Conservation (phyloP, 768 basidiomycete genomes). For the Russula virescens region DNA sequence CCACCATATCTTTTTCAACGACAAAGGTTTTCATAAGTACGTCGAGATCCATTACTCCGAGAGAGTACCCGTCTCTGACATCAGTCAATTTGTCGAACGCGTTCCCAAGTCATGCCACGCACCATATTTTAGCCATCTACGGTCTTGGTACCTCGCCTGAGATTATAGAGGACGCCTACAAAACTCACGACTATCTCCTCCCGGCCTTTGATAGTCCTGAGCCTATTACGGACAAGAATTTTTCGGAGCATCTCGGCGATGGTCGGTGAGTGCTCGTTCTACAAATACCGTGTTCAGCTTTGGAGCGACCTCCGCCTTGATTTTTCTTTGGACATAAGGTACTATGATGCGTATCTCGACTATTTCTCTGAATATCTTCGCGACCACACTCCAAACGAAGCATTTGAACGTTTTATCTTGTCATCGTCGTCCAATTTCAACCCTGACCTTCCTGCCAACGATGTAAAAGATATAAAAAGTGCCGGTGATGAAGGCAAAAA, state of each 20-base stretch:
- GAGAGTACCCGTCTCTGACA: background rate
- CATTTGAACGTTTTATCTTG: conserved; percentile 61
- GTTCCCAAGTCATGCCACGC: conserved; percentile 45
- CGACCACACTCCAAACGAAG: conserved; percentile 38
- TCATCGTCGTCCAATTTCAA: conserved; percentile 45
- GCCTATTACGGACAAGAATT: conserved; percentile 42
- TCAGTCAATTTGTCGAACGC: too few relatives aligned
- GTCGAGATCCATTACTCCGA: conserved; percentile 4
- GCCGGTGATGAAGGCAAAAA: conserved; percentile 21
- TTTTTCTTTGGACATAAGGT: conserved; percentile 35
- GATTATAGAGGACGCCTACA: conserved; percentile 40
- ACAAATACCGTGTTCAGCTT: background rate
- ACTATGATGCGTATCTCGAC: conserved; percentile 50
- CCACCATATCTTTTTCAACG: conserved; percentile 53
- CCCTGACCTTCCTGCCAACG: conserved; percentile 23
- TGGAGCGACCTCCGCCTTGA: background rate
- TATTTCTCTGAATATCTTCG: conserved; percentile 45
- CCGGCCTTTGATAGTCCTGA: conserved; percentile 41
- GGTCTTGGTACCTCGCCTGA: conserved; percentile 47
- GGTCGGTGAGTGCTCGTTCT: conserved; percentile 37
- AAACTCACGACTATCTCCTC: conserved; percentile 37
- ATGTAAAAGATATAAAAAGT: conserved; percentile 14
- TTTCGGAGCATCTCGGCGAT: conserved; percentile 52
- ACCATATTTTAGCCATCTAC: conserved; percentile 55
- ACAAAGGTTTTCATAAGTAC: conserved; percentile 32